Conservation (phyloP, 441 rosid species). For the Populus trichocarpa region DNA sequence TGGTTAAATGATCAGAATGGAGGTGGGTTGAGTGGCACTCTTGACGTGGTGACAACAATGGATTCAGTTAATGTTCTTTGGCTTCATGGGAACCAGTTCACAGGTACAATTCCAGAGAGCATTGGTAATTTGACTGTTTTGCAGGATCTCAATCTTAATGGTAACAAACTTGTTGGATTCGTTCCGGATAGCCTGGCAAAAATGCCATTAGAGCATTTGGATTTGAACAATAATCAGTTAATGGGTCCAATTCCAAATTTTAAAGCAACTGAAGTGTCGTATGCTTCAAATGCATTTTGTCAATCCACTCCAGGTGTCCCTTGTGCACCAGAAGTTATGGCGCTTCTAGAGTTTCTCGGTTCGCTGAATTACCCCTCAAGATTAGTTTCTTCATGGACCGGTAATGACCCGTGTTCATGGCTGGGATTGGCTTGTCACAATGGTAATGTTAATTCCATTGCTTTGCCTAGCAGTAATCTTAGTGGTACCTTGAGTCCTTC, state of each 20-base stretch:
- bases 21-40: slow-evolving; percentile 47
- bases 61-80: slow-evolving; percentile 43
- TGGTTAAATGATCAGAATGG: slow-evolving; percentile 59
- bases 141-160: slow-evolving; percentile 58
- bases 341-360: slow-evolving; percentile 52
- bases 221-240: slow-evolving; percentile 60
- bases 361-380: slow-evolving; percentile 53
- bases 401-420: slow-evolving; percentile 70
- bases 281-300: slow-evolving; percentile 50
- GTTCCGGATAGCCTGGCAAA: slow-evolving; percentile 49
- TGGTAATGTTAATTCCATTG: slow-evolving; percentile 32
- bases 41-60: slow-evolving; percentile 55
- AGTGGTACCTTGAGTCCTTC: slow-evolving; percentile 64
- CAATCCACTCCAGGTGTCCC: slow-evolving; percentile 34
- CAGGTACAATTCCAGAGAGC: slow-evolving; percentile 57
- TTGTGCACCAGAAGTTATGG: slow-evolving; percentile 57
- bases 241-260: slow-evolving; percentile 70
- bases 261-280: slow-evolving; percentile 36
- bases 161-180: slow-evolving; percentile 52
- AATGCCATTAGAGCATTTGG: slow-evolving; percentile 42
- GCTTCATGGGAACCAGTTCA: slow-evolving; percentile 75
- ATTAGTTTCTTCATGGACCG: slow-evolving; percentile 55
- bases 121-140: slow-evolving; percentile 47
- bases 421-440: slow-evolving; percentile 40
- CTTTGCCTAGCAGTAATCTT: slow-evolving; percentile 46